These are phyloP conservation scores for Hypoxylon fragiforme DNA, from an alignment of 495 filamentous ascomycete genomes.

Conservation along the genomic window DNA sequence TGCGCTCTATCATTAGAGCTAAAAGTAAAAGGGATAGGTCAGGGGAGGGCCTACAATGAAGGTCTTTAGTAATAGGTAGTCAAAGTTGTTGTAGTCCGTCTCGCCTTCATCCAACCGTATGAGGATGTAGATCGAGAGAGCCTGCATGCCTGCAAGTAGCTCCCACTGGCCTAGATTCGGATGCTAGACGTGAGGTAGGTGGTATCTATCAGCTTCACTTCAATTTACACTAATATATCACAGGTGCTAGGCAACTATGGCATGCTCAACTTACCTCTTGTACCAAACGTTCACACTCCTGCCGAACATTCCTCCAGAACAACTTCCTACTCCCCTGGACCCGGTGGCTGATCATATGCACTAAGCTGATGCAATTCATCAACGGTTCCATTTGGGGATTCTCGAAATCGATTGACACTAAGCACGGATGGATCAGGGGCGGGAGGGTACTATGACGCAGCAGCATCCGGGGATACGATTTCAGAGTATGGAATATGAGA, in stretches of 20 bases:
- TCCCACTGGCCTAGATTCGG: conserved; percentile 41
- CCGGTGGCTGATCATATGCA: conserved; percentile 49
- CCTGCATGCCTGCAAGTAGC: conserved; percentile 49
- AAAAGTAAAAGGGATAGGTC: not conserved
- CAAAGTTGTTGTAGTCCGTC: conserved; percentile 48
- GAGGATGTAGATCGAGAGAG: conserved; percentile 48
- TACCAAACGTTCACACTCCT: conserved; percentile 49
- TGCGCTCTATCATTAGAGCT: conserved; percentile 2
- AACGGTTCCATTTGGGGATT: conserved; percentile 42
- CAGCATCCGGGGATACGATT: conserved; percentile 50
- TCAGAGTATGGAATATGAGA: conserved; percentile 47
- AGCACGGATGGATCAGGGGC: conserved; percentile 5
- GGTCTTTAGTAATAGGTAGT: conserved; percentile 42
- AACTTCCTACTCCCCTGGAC: conserved; percentile 45
- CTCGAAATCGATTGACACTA: conserved; percentile 3
- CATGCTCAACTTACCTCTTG: conserved; percentile 39
- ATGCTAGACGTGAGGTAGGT: conserved; percentile 40
- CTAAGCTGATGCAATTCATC: conserved; percentile 50
- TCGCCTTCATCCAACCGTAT: conserved; percentile 49
- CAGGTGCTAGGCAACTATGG: not conserved
- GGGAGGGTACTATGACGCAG: conserved; percentile 37
- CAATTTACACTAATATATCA: not conserved
- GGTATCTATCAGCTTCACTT: too few species aligned
- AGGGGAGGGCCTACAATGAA: conserved; percentile 38
- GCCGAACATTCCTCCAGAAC: conserved; percentile 49